Evolutionary conservation across 495 filamentous ascomycete species (phyloP).

Genomic region (Aspergillus ostianus): DNA sequence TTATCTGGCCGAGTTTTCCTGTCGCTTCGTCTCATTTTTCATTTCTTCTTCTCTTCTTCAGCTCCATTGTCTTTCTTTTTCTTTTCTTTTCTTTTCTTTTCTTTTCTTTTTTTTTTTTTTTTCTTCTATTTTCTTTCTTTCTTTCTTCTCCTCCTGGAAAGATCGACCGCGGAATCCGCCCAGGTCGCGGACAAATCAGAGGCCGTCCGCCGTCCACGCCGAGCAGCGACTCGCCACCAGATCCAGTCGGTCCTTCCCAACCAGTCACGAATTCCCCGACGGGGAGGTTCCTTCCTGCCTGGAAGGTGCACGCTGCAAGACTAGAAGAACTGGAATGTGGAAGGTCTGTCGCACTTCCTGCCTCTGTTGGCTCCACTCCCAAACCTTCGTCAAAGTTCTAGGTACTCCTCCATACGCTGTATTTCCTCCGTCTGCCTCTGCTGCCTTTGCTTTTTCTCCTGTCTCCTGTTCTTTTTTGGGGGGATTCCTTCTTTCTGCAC

Average conservation of each 20-base stretch:
- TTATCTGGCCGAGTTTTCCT: not conserved
- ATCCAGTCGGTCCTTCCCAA: no score
- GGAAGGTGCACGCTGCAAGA: no score
- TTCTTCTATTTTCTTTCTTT: not conserved
- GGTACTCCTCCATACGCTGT: no score
- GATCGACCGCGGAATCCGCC: slow-evolving; percentile 4
- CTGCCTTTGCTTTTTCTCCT: no score
- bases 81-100: no score
- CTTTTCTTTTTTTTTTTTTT: not conserved
- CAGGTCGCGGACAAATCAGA: slow-evolving; percentile 22
- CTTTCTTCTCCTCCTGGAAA: slow-evolving; percentile 1
- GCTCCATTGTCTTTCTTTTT: not conserved
- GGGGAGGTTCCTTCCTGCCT: no score
- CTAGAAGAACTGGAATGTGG: not conserved
- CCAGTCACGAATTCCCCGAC: no score
- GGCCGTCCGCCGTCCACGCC: slow-evolving; percentile 17
- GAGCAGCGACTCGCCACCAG: slow-evolving; percentile 9
- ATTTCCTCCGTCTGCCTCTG: no score
- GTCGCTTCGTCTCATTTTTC: not conserved
- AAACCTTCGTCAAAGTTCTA: no score
- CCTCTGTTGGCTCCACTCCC: not conserved
- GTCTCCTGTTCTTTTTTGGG: not conserved
- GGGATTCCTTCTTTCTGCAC: no score
- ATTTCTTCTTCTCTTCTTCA: no score
- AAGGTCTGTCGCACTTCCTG: not conserved